Evolutionary conservation across 2,329 filamentous ascomycete genomes (phyloP), one percentile per base, ranked within the genome.

Genomic region (Fusarium mexicanum): DNA sequence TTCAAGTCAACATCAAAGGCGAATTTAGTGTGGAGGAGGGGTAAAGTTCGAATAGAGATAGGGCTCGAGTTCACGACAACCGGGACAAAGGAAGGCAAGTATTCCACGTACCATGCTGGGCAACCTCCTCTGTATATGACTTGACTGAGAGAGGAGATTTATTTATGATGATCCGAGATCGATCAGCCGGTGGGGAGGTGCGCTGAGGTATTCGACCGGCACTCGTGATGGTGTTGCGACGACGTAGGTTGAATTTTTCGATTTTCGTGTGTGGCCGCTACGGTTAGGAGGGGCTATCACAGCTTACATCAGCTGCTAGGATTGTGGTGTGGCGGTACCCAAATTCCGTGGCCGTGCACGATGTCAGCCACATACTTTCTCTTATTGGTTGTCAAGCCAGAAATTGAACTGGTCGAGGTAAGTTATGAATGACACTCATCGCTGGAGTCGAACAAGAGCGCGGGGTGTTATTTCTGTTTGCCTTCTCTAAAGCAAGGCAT

Each of bases 21-120:
- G 40, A 60, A 61, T 63, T 64, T 70, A 61, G 70, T 74, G 75
- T 75, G 72, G 74, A 75, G 67, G 79, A 81, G 76, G 78, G 79
- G 79, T 79, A 80, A 74, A 61, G 46, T 48, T 46, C 51, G 29
- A 57, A 55, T 37, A 67, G 57, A 68, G 68, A 74, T 75, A 72
- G 73, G 64, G 68, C 57, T 57, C 26, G 51, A 44, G 33, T 68
- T 68, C 41, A 51, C 46, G 40, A 61, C 67, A 61, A 50, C 38
- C 29, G 38, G 63, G 65, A 65, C 71, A 74, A 74, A 74, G 63
- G 57, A 69, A 59, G 63, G 24, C n/a, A 57, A 61, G 35, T 35
- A 67, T 73, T 55, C 55, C 24, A 81, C 86, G 81, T 79, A 84
- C 83, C 83, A 87, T 87, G 81, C 81, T 87, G 86, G 86, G 86